These are phyloP conservation scores for Dactylellina parvicollis DNA, from an alignment of 2,329 filamentous ascomycete species.

Conservation along the genomic window DNA sequence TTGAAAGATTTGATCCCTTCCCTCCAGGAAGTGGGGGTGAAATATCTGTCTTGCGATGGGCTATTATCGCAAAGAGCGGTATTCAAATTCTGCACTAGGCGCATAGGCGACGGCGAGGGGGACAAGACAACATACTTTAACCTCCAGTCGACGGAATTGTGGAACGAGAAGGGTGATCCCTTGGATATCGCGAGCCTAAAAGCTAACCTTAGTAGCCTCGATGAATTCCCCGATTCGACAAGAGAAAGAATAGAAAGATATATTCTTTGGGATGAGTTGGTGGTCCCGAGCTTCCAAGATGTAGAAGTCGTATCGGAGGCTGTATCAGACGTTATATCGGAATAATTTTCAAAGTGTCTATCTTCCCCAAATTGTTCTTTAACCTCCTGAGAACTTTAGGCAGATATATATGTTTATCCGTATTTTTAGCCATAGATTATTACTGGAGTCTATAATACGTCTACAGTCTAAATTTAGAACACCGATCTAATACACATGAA, in stretches of 20 bases:
- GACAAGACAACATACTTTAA: not conserved
- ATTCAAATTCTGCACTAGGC: constrained; percentile 13
- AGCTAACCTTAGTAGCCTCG: not conserved
- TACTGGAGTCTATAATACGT: too few species aligned
- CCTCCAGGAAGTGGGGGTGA: constrained; percentile 14
- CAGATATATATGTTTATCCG: too few species aligned
- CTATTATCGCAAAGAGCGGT: constrained; percentile 8
- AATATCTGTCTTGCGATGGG: constrained; percentile 9
- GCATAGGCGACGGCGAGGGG: not conserved
- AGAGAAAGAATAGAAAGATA: not conserved
- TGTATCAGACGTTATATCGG: too few species aligned
- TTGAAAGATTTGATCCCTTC: not conserved
- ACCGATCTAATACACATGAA: too few species aligned
- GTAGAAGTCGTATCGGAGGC: too few species aligned
- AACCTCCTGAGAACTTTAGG: too few species aligned
- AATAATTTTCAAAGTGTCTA: too few species aligned
- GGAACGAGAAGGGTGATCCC: not conserved
- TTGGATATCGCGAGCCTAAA: not conserved
- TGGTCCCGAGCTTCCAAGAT: too few species aligned
- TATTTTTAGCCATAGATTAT: too few species aligned
- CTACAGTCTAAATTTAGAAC: too few species aligned
- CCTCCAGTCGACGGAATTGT: not conserved
- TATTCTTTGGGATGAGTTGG: too few species aligned
- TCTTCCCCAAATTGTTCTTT: too few species aligned
- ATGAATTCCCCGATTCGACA: not conserved